Base-by-base conservation (phyloP, 768 basidiomycete genomes). In the Harrya chromipes region DNA sequence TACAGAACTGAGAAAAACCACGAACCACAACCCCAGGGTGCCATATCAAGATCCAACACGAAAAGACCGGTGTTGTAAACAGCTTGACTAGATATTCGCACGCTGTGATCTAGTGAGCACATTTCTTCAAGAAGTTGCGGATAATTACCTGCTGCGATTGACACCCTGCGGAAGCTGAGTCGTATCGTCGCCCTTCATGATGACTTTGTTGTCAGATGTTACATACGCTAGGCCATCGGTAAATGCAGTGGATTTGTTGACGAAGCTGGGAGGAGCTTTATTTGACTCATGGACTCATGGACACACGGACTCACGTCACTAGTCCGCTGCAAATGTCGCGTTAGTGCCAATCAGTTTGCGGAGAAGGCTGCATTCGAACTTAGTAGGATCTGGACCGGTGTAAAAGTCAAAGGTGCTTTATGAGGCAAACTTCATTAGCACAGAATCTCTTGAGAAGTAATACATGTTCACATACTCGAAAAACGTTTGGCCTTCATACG, bases 1-100 rank as follows among this genome's bases (percentile, higher is more conserved):
- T 49, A 7, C 1, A 0, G 43, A 34, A n/a, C 13, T 19, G 19
- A 16, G 16, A 33, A 35, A 46, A 27, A 21, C 36, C 26, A 42
- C 58, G 19, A 3, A 82, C 90, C 90, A 69, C 92, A 95, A 46
- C 92, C 93, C 81, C 85, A 90, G 0, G 92, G 92, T 40, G 91
- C 90, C 66, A 79, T 82, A 49, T 85, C 82, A 27, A 90, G 74
- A 63, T 95, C 92, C 21, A 94, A 74, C 51, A 95, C 78, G 62
- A 94, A 91, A 19, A 95, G 72, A 26, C 92, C 92, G 10, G 84
- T 81, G 51, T 81, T 86, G 62, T 88, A 90, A 40, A 71, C 62
- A 7, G 75, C 72, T 34, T 76, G 61, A 55, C 83, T 85, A 40
- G 81, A 82, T 65, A 95, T 83, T 39, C 92, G 84, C 50, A 95